Evolutionary conservation across 371 early-diverging fungal genomes (phyloP).

Genomic region (Conidiobolus incongruus): DNA sequence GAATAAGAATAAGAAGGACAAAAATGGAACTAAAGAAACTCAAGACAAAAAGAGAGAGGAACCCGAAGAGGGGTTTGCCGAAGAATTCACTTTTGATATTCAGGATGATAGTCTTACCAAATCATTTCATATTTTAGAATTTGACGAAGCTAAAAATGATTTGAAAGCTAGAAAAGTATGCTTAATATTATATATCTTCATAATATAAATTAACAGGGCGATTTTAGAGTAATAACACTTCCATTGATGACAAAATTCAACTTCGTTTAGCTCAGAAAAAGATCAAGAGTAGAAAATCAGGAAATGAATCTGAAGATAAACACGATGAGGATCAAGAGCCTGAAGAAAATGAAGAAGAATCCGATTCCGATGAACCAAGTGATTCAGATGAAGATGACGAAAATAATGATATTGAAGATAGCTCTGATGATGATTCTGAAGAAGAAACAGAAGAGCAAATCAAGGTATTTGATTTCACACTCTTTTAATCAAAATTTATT

Average conservation of each 20-base stretch:
- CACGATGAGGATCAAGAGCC: constrained; percentile 13
- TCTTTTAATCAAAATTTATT: not conserved
- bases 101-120: constrained; percentile 33
- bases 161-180: constrained; percentile 20
- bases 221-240: constrained; percentile 15
- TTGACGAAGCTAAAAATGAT: constrained; percentile 50
- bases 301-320: constrained; percentile 8
- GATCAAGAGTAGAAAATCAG: not conserved
- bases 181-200: not conserved
- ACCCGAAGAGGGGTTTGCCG: constrained; percentile 18
- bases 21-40: not conserved
- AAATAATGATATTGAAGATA: constrained; percentile 20
- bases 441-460: constrained; percentile 19
- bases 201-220: constrained; percentile 7
- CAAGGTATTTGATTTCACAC: constrained; percentile 9
- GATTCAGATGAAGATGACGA: constrained; percentile 11
- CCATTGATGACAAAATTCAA: constrained; percentile 19
- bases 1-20: not conserved
- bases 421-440: constrained; percentile 16
- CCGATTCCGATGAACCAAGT: constrained; percentile 8
- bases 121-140: constrained; percentile 52
- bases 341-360: constrained; percentile 16
- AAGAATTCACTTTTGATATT: constrained; percentile 48
- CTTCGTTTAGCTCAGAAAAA: not conserved
- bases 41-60: not conserved